Conservation (phyloP, 129 eudicot genomes). For the Lactuca sativa region DNA sequence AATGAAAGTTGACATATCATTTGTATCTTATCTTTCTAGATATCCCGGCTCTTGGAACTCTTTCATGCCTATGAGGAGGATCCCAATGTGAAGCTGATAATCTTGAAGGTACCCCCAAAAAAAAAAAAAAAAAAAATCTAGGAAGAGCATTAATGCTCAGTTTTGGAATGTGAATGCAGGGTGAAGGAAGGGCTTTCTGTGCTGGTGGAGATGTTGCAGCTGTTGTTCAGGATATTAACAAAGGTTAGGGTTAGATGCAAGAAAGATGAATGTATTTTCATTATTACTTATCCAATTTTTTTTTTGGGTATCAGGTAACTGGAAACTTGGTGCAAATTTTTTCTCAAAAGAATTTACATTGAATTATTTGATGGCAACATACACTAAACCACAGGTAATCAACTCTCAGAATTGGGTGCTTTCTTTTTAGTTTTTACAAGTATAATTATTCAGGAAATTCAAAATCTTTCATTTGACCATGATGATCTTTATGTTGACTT, state of each 20-base stretch:
- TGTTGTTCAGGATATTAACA: slow-evolving; percentile 59
- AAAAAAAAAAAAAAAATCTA: no score
- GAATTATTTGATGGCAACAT: slow-evolving; percentile 81
- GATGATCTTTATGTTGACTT: slow-evolving; percentile 14
- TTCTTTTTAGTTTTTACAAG: background rate
- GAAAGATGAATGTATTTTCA: no score
- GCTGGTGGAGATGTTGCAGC: slow-evolving; percentile 97
- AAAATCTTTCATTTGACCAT: background rate
- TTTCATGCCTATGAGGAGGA: slow-evolving; percentile 62
- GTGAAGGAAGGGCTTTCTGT: slow-evolving; percentile 94
- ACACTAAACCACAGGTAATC: slow-evolving; percentile 81
- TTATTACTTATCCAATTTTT: slow-evolving; percentile 13
- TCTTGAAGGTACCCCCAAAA: slow-evolving; percentile 51
- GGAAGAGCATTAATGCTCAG: no score
- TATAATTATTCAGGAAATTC: background rate
- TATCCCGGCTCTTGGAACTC: slow-evolving; percentile 75
- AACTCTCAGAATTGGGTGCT: background rate
- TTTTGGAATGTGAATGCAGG: slow-evolving; percentile 37
- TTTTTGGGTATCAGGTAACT: slow-evolving; percentile 48
- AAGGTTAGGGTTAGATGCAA: slow-evolving; percentile 36
- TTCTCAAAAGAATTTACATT: slow-evolving; percentile 68
- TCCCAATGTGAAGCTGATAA: slow-evolving; percentile 62
- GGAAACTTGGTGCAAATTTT: slow-evolving; percentile 69
- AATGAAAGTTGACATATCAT: background rate
- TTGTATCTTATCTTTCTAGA: slow-evolving; percentile 29